Base-by-base conservation (phyloP, 2,329 filamentous ascomycete genomes). In the Trichoderma hamatum region DNA sequence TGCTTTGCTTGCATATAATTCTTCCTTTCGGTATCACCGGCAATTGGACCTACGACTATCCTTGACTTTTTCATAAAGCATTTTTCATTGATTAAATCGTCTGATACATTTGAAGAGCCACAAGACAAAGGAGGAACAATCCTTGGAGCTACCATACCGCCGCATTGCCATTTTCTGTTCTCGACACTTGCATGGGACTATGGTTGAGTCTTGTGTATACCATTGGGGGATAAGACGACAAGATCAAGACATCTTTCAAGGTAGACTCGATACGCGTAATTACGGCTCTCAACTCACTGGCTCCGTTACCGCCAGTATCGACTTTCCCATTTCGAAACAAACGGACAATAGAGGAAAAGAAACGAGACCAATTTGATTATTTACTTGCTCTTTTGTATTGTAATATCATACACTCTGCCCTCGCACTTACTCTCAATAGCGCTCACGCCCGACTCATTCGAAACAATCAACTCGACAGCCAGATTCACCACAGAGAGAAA, bases 151-250 rank as follows among this genome's bases (percentile, higher is more conserved):
- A 24, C 28, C 6, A 43, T 39, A 4, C 21, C 30, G 39, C 36
- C 36, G 16, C 5, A 36, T 14, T 36, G 34, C 34, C 10, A 13
- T 36, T 10, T 28, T 54, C 3, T 54, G 14, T 65, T 19, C 16
- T 9, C 62, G 26, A 58, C 28, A 32, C 26, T 28, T n/a, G 30
- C 51, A 19, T 5, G 36, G 32, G 52, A 59, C 54, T 67, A 67
- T 67, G 54, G 63, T 67, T 59, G 63, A 67, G 39, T 39, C 39
- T 67, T 54, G 28, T 21, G 58, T 59, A 51, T 24, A 59, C 46
- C 54, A 36, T 46, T 36, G 13, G 54, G 54, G 39, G 52, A 58
- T n/a, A 51, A 26, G 51, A 69, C 32, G 32, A 62, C 28, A 60
- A 60, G 55, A 69, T 21, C 36, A 26, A n/a, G 34, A 59, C 19